Evolutionary conservation across 2,329 filamentous ascomycete species (phyloP).

Genomic region (Cladosporium velox): DNA sequence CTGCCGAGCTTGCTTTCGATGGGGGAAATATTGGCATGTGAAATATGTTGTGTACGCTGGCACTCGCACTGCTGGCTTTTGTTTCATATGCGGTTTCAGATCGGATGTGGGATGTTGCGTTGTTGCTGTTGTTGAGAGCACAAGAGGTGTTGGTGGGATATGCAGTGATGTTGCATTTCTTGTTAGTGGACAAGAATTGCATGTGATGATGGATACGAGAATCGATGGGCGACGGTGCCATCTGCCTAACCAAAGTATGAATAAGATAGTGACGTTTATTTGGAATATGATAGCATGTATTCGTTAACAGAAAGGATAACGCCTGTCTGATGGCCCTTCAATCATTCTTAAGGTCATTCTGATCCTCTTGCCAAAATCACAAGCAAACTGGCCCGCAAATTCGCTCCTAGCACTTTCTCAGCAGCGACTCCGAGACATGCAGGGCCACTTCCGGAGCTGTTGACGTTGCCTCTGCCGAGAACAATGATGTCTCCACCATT

Average conservation of each 20-base stretch:
- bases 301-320: background rate
- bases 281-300: conserved; percentile 4
- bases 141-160: conserved; percentile 21
- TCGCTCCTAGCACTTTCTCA: conserved; percentile 59
- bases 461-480: conserved; percentile 55
- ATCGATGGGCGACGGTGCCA: background rate
- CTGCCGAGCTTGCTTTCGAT: background rate
- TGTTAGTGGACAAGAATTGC: background rate
- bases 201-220: background rate
- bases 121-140: conserved; percentile 23
- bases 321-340: background rate
- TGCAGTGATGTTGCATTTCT: conserved; percentile 1
- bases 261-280: background rate
- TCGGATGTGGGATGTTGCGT: conserved; percentile 18
- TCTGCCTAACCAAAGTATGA: background rate
- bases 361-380: conserved; percentile 63
- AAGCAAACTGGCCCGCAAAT: conserved; percentile 67
- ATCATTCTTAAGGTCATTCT: conserved; percentile 1
- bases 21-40: background rate
- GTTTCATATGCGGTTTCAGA: conserved; percentile 17
- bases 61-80: background rate
- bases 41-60: background rate
- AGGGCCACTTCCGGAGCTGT: conserved; percentile 28
- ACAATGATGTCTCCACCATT: conserved; percentile 74
- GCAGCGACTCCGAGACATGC: conserved; percentile 62